Conservation (phyloP, 2,329 filamentous ascomycete genomes). For the Aspergillus neoniger region DNA sequence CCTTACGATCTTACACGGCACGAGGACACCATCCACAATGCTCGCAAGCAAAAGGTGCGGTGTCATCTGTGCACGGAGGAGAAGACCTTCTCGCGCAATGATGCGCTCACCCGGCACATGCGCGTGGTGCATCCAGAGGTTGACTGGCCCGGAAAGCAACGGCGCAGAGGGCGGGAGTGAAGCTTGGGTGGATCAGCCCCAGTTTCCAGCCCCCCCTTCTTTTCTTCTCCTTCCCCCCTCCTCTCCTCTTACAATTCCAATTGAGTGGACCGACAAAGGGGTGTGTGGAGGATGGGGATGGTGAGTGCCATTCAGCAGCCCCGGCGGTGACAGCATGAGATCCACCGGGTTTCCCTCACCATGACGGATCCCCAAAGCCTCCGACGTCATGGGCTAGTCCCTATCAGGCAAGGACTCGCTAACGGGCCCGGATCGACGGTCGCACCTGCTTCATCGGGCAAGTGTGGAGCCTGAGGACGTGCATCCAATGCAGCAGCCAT, state of each 20-base stretch:
- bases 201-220: no score
- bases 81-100: slow-evolving; percentile 94
- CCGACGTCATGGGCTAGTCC: slow-evolving; percentile 25
- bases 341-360: background rate
- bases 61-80: slow-evolving; percentile 93
- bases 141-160: slow-evolving; percentile 71
- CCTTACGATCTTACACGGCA: slow-evolving; percentile 96
- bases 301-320: slow-evolving; percentile 2
- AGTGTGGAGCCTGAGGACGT: slow-evolving; percentile 6
- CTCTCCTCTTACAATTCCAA: background rate
- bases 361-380: slow-evolving; percentile 22
- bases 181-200: slow-evolving; percentile 5
- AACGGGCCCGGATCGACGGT: slow-evolving; percentile 23
- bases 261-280: no score
- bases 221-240: background rate
- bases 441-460: slow-evolving; percentile 16
- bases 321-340: slow-evolving; percentile 5
- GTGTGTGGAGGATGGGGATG: no score
- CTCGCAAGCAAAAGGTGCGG: slow-evolving; percentile 88
- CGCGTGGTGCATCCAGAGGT: slow-evolving; percentile 90
- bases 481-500: slow-evolving; percentile 16
- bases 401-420: slow-evolving; percentile 20
- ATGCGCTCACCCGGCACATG: slow-evolving; percentile 92
- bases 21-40: slow-evolving; percentile 97
- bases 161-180: slow-evolving; percentile 42